Conservation (phyloP, 345 rosid genomes). For the Melaleuca quinquenervia region DNA sequence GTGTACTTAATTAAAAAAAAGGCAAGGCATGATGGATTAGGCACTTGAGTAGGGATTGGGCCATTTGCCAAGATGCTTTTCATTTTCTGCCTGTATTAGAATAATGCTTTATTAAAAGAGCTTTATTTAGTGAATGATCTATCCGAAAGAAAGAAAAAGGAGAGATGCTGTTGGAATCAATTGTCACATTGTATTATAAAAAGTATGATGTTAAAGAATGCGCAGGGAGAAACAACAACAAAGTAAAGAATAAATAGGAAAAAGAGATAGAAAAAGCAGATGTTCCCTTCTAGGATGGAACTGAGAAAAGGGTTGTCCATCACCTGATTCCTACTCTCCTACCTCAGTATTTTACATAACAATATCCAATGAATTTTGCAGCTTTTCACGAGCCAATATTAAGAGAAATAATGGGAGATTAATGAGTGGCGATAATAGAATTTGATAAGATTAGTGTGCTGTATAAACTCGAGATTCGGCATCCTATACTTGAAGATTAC, state of each 20-base stretch:
- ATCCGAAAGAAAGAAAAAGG: neutral
- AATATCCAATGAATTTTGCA: neutral
- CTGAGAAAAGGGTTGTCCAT: neutral
- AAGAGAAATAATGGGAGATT: neutral
- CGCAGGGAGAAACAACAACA: neutral
- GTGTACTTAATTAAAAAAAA: neutral
- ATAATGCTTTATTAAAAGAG: neutral
- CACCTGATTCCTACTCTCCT: neutral
- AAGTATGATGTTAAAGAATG: neutral
- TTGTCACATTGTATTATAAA: slow-evolving; percentile 1
- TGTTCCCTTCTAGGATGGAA: neutral
- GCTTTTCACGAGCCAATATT: neutral
- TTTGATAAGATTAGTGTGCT: neutral
- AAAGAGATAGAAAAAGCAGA: neutral
- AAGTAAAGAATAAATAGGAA: neutral
- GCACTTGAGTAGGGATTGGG: neutral
- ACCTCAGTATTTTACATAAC: neutral
- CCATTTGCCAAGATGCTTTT: neutral
- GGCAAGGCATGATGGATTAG: slow-evolving; percentile 14
- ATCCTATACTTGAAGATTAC: neutral
- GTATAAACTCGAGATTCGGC: neutral
- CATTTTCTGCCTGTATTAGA: neutral
- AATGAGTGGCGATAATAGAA: neutral
- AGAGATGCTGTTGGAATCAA: slow-evolving; percentile 21
- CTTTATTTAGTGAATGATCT: neutral